Percentiles rank a stretch among this genome's conserved stretches.
Evolutionary conservation across 2,329 filamentous ascomycete species (phyloP).

Genomic region (Metarhizium album): DNA sequence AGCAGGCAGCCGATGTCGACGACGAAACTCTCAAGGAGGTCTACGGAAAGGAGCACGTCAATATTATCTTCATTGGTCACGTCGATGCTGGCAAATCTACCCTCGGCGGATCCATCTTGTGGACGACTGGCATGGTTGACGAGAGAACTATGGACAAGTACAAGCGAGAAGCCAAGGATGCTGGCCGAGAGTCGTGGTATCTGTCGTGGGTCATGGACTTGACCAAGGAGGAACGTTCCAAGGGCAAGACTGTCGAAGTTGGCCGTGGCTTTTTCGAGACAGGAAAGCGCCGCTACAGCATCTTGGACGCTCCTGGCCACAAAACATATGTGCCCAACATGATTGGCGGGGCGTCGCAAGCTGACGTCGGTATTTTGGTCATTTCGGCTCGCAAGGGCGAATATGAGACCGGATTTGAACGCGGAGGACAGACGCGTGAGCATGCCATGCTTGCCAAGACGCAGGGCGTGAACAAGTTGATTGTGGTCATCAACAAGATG

Average conservation of each 20-base stretch:
- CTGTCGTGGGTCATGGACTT: slow-evolving; percentile 96
- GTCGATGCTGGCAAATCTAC: slow-evolving; percentile 98
- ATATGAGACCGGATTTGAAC: slow-evolving; percentile 96
- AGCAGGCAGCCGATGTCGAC: slow-evolving; percentile 65
- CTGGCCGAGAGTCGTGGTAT: slow-evolving; percentile 97
- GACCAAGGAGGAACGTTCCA: slow-evolving; percentile 89
- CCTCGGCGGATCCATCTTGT: slow-evolving; percentile 84
- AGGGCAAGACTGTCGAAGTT: slow-evolving; percentile 97
- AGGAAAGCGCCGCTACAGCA: slow-evolving; percentile 90
- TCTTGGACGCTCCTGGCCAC: slow-evolving; percentile 92
- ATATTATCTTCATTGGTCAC: slow-evolving; percentile 96
- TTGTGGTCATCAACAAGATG: slow-evolving; percentile 99
- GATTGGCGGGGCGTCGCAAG: slow-evolving; percentile 91
- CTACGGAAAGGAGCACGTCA: slow-evolving; percentile 86
- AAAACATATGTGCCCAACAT: slow-evolving; percentile 98
- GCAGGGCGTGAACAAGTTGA: slow-evolving; percentile 91
- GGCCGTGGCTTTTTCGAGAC: slow-evolving; percentile 95
- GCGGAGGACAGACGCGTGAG: slow-evolving; percentile 93
- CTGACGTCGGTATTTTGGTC: slow-evolving; percentile 88
- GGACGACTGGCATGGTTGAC: slow-evolving; percentile 97
- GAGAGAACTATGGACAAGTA: slow-evolving; percentile 98
- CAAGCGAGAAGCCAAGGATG: slow-evolving; percentile 90
- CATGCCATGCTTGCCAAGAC: slow-evolving; percentile 97
- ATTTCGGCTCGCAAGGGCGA: slow-evolving; percentile 96
- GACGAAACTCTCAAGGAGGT: slow-evolving; percentile 78